These are phyloP conservation scores for Cytospora piceae DNA, from an alignment of 2,329 filamentous ascomycete species.

Conservation along the genomic window DNA sequence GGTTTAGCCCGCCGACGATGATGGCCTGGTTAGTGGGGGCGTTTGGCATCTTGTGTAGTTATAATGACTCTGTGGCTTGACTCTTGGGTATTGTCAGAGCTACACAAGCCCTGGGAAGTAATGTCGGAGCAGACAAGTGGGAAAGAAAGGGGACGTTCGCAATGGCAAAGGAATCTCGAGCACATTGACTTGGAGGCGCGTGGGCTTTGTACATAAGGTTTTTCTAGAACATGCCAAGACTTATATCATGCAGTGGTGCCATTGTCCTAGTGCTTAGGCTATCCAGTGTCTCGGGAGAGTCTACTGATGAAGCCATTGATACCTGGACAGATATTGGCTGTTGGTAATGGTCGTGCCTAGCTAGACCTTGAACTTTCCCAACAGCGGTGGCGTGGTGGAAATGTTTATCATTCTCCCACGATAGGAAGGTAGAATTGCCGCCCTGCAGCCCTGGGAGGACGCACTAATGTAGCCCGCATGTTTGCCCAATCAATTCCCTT, in stretches of 20 bases:
- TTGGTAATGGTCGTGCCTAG: not conserved
- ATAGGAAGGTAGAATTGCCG: slow-evolving; percentile 15
- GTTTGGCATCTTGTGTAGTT: slow-evolving; percentile 14
- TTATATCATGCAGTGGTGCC: not conserved
- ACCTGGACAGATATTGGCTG: not conserved
- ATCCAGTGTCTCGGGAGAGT: slow-evolving; percentile 2
- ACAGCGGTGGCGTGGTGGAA: not conserved
- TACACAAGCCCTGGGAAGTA: slow-evolving; percentile 4
- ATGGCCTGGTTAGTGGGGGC: slow-evolving; percentile 32
- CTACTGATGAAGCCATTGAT: not conserved
- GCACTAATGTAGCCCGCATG: not conserved
- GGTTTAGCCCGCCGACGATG: slow-evolving; percentile 37
- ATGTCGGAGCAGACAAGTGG: slow-evolving; percentile 2
- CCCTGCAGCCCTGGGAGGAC: slow-evolving; percentile 2
- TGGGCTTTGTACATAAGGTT: slow-evolving; percentile 13
- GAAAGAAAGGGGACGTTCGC: not conserved
- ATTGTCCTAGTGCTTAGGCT: not conserved
- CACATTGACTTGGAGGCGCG: not conserved
- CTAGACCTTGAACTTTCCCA: no score
- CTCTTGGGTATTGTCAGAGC: slow-evolving; percentile 1
- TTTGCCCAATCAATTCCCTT: not conserved
- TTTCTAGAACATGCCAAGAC: not conserved
- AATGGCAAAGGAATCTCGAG: not conserved
- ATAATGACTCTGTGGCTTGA: not conserved
- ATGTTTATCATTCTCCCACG: not conserved